phyloP scores from a whole-genome alignment of 495 filamentous ascomycete species.

The Lasiosphaeriaceae sp. region DNA sequence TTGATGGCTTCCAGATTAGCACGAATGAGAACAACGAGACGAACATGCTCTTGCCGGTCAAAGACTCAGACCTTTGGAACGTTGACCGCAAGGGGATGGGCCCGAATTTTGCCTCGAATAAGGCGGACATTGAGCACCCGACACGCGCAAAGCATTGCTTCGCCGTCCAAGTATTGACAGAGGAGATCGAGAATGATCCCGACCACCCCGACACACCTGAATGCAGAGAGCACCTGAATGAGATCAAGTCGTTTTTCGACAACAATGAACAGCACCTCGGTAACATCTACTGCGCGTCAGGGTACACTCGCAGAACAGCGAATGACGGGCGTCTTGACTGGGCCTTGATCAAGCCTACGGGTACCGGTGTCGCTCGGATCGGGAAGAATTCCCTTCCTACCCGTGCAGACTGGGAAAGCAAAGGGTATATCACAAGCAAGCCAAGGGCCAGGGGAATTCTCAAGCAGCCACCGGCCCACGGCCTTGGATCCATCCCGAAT shows the following conservation, averaged over 20 bases:
- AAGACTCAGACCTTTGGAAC: conserved; percentile 6
- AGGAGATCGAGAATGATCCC: background rate
- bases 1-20: background rate
- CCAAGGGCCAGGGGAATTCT: background rate
- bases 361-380: background rate
- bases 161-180: background rate
- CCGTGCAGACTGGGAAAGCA: background rate
- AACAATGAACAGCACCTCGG: conserved; percentile 3
- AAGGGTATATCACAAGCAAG: background rate
- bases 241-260: conserved; percentile 3
- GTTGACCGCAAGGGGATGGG: background rate
- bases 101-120: background rate
- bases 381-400: conserved; percentile 2
- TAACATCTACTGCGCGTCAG: background rate
- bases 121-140: background rate
- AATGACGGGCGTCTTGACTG: conserved; percentile 6
- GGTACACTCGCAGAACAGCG: conserved; percentile 1
- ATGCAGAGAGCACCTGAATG: background rate
- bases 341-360: conserved; percentile 4
- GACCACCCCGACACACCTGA: background rate
- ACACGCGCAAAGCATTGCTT: background rate
- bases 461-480: background rate
- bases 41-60: background rate
- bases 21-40: background rate
- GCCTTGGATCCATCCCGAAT: background rate